phyloP scores from a whole-genome alignment of 2,329 filamentous ascomycete genomes.

The Westerdykella aurantiaca region DNA sequence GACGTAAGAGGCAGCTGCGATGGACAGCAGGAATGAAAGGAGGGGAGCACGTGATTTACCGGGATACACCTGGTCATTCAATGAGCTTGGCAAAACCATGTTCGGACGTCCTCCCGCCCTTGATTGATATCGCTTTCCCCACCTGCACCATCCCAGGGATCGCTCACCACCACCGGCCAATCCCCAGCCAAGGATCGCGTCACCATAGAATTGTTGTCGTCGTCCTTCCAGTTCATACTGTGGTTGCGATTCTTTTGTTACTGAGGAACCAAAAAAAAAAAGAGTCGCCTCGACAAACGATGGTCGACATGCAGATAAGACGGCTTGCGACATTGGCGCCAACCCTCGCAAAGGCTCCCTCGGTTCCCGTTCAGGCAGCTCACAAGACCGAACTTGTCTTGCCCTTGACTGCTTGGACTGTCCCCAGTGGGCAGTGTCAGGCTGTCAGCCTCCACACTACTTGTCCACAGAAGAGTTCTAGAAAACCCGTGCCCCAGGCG shows the following conservation, averaged over 20 bases:
- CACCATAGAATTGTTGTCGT: too few species aligned
- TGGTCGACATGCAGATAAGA: constrained; percentile 2
- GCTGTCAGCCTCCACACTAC: constrained; percentile 2
- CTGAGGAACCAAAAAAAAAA: too few species aligned
- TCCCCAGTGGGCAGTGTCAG: too few species aligned
- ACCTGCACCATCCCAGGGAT: neutral
- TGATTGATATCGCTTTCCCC: neutral
- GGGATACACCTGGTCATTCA: neutral
- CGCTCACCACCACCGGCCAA: neutral
- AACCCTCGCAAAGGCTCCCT: neutral
- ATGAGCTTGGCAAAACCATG: neutral
- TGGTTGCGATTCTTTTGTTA: too few species aligned
- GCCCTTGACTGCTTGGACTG: neutral
- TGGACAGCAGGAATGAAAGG: neutral
- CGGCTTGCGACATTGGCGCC: neutral
- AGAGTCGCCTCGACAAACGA: too few species aligned
- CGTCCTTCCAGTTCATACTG: too few species aligned
- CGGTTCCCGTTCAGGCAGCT: constrained; percentile 8
- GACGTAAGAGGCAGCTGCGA: neutral
- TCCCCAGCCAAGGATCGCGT: neutral
- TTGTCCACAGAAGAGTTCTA: neutral
- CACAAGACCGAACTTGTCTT: constrained; percentile 9
- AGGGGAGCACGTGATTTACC: neutral
- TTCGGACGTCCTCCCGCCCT: neutral
- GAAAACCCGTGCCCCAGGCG: neutral